These are phyloP conservation scores for Raphanus hybrid DNA, from an alignment of 441 rosid genomes.

Conservation along the genomic window DNA sequence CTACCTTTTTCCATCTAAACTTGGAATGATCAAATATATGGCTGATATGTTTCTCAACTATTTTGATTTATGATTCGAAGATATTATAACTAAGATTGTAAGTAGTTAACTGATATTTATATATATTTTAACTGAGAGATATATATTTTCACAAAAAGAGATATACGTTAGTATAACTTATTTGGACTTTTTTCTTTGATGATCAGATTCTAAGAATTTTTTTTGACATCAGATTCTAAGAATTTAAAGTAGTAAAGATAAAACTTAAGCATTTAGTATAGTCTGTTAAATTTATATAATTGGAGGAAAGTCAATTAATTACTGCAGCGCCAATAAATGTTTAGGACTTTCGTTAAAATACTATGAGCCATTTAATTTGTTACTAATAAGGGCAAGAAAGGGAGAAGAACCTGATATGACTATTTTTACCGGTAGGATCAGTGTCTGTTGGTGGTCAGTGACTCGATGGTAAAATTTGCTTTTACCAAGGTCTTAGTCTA, in stretches of 20 bases:
- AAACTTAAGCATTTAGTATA: too few relatives aligned
- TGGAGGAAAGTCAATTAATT: too few relatives aligned
- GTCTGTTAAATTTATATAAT: too few relatives aligned
- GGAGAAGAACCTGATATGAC: conserved; percentile 54
- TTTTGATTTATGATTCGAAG: not conserved
- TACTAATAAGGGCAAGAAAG: too few relatives aligned
- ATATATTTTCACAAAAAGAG: too few relatives aligned
- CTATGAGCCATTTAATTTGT: too few relatives aligned
- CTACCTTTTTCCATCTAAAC: not conserved
- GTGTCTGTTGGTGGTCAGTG: conserved; percentile 53
- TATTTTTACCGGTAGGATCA: conserved; percentile 68
- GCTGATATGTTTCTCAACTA: not conserved
- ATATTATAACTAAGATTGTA: not conserved
- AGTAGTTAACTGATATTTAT: too few relatives aligned
- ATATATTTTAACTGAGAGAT: too few relatives aligned
- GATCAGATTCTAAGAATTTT: not conserved
- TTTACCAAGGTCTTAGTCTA: conserved; percentile 53
- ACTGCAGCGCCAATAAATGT: too few relatives aligned
- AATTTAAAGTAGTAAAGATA: too few relatives aligned
- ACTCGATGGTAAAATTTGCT: conserved; percentile 49
- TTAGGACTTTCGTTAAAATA: too few relatives aligned
- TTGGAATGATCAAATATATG: not conserved
- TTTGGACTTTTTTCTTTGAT: not conserved
- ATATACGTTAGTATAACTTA: not conserved
- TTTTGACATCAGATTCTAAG: not conserved